These are phyloP conservation scores for Fusarium sacchari DNA, from an alignment of 2,329 filamentous ascomycete species.

Conservation along the genomic window DNA sequence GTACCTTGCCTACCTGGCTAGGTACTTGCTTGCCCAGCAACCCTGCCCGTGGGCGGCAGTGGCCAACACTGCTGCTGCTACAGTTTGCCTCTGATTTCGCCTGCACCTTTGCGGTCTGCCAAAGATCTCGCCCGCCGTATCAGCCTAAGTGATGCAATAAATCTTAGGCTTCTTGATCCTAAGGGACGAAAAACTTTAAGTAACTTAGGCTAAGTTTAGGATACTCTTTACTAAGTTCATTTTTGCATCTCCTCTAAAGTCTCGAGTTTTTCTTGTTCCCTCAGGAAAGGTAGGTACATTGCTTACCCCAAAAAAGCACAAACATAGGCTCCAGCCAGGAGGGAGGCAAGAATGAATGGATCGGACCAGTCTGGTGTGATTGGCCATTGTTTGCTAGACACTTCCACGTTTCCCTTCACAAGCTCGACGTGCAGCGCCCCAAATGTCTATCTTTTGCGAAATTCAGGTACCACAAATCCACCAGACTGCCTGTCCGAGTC, in stretches of 20 bases:
- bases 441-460: slow-evolving; percentile 25
- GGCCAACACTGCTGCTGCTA: slow-evolving; percentile 21
- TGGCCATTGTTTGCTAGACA: slow-evolving; percentile 38
- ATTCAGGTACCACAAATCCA: slow-evolving; percentile 29
- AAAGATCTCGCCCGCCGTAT: neutral
- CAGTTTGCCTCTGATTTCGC: slow-evolving; percentile 10
- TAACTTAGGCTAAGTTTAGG: neutral
- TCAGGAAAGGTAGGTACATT: neutral
- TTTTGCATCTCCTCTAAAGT: neutral
- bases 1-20: neutral
- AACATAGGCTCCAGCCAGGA: too few relatives aligned
- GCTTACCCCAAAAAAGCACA: slow-evolving; percentile 31
- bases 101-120: neutral
- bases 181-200: neutral
- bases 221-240: neutral
- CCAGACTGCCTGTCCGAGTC: slow-evolving; percentile 14
- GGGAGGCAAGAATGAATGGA: slow-evolving; percentile 33
- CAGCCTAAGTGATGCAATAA: neutral
- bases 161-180: neutral
- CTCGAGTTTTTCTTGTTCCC: neutral
- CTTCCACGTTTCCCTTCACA: slow-evolving; percentile 34
- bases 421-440: slow-evolving; percentile 29
- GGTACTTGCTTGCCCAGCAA: too few relatives aligned
- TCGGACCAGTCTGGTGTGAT: slow-evolving; percentile 26
- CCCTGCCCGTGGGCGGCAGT: too few relatives aligned